Evolutionary conservation across 805 yeast genomes (phyloP).

Genomic region (Debaryomyces castellii): DNA sequence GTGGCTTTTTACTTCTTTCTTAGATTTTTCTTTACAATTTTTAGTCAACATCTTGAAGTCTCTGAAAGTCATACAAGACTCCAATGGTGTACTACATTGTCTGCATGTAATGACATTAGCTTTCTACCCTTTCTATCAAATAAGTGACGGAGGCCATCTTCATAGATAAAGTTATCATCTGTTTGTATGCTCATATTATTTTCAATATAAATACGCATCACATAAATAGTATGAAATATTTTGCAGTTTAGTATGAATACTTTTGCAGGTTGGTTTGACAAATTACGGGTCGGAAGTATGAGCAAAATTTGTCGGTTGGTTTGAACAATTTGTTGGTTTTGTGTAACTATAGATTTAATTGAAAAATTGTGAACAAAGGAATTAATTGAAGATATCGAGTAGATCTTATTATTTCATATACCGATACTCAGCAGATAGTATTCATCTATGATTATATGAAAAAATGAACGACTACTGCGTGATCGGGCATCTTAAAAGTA

Average conservation of each 20-base stretch:
- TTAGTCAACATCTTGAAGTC: background rate
- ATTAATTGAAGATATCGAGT: background rate
- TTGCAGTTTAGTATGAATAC: background rate
- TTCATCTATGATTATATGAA: background rate
- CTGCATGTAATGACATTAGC: background rate
- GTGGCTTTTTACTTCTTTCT: background rate
- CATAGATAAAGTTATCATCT: background rate
- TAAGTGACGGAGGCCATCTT: background rate
- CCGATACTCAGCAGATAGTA: background rate
- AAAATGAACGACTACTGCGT: background rate
- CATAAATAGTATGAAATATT: background rate
- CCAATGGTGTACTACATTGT: background rate
- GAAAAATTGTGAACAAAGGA: background rate
- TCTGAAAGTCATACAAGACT: background rate
- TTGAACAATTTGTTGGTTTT: background rate
- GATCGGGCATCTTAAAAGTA: background rate
- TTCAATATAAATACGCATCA: background rate
- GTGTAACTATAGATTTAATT: background rate
- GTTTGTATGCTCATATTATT: background rate
- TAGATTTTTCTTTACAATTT: background rate
- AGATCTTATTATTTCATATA: background rate
- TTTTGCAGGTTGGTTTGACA: too few relatives aligned
- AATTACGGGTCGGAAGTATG: too few relatives aligned
- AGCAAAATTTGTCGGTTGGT: background rate
- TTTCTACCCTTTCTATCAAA: too few relatives aligned